Evolutionary conservation across 192 early-diverging fungal species (phyloP), one percentile per base, ranked within the genome.

Genomic region (Coemansia furcata): DNA sequence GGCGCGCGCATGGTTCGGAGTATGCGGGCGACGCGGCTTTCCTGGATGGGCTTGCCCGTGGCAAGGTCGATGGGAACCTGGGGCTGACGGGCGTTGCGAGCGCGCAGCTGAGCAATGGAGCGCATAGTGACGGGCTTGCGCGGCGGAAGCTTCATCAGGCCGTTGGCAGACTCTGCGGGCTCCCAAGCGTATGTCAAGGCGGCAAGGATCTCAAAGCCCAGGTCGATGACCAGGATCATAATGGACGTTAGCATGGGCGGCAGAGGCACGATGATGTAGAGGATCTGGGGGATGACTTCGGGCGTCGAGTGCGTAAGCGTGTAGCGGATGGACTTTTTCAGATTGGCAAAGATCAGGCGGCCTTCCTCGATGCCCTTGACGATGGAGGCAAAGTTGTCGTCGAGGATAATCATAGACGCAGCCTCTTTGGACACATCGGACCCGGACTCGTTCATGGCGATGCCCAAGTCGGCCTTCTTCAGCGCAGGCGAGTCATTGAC

Each of bases 321-420:
- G 84, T 97, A 98, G 76, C 90, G 89, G 73, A 99, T 92, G 17
- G 89, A 93, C 76, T 99, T 99, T 73, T 94, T 95, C 62, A 99
- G 78, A 81, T 99, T 99, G 74, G 86, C 84, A 80, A 99, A 99
- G 68, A 99, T 96, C 55, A 98, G 78, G 15, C 97, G 89, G 42
- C 95, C 97, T 73, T 99, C 94, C 76, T 93, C 90, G 73, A 99
- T 95, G 72, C 95, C 97, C 30, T 84, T 76, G 46, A 99, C 91
- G 46, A 92, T 92, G 10, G 93, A 93, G 14, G 97, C 94, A 90
- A 99, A 99, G 87, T 99, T 98, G 79, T 99, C 95, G 77, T 99
- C 95, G 40, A 99, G 76, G 58, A 99, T 82, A 72, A 99, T 95
- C 97, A 99, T 99, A 54, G 94, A 85, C 23, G 97, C 97, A 7